Conservation (phyloP, 805 yeast genomes). For the Yarrowia sp. region DNA sequence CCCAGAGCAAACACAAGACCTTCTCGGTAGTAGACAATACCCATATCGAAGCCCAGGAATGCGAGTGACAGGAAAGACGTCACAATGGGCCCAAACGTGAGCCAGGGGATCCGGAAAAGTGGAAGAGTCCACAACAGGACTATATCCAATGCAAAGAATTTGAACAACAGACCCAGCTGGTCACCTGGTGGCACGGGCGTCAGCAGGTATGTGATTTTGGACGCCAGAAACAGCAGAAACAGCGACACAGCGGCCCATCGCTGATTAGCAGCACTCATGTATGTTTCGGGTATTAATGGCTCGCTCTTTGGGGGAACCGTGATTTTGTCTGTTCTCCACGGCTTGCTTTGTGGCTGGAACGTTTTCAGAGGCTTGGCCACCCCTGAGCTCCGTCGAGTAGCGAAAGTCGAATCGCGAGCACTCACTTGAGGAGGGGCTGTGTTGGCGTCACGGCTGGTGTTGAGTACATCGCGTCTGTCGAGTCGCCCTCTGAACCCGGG, state of each 20-base stretch:
- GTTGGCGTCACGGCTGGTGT: neutral
- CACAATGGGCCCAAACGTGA: constrained; percentile 60
- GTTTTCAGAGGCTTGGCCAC: constrained; percentile 16
- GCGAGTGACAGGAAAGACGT: constrained; percentile 50
- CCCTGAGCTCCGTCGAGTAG: neutral
- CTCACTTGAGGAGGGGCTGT: constrained; percentile 19
- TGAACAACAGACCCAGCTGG: constrained; percentile 39
- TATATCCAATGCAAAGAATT: constrained; percentile 74
- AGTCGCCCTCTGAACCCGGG: constrained; percentile 14
- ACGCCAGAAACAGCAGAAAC: constrained; percentile 76
- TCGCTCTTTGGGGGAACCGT: neutral
- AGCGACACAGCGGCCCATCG: constrained; percentile 63
- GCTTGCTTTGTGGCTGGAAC: constrained; percentile 4
- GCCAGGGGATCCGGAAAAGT: constrained; percentile 68
- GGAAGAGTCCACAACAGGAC: constrained; percentile 69
- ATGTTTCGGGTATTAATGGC: constrained; percentile 56
- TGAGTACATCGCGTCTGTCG: constrained; percentile 1
- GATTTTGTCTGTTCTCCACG: constrained; percentile 17
- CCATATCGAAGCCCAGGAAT: constrained; percentile 40
- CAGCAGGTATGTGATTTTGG: constrained; percentile 56
- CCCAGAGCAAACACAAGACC: constrained; percentile 29
- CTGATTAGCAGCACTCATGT: constrained; percentile 75
- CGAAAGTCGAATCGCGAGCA: neutral
- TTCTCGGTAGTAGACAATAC: constrained; percentile 23
- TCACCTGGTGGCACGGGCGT: neutral